Evolutionary conservation across 2,329 filamentous ascomycete genomes (phyloP).

Genomic region (Botryosphaeria dothidea): DNA sequence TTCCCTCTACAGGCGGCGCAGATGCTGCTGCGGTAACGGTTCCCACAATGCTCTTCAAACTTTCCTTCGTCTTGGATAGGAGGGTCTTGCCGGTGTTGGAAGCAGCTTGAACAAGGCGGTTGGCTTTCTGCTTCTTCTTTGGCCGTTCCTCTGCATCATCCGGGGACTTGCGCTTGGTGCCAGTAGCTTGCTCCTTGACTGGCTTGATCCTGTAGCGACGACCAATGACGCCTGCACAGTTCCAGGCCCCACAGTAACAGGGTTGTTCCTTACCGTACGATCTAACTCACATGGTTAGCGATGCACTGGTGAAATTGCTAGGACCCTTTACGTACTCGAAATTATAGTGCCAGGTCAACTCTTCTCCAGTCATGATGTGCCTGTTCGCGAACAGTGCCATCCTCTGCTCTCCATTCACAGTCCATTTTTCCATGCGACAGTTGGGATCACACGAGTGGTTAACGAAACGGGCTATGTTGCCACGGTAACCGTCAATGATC

Average conservation of each 20-base stretch:
- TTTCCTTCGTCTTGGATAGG: constrained; percentile 14
- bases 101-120: constrained; percentile 5
- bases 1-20: neutral
- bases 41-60: constrained; percentile 5
- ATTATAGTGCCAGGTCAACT: constrained; percentile 91
- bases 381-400: constrained; percentile 94
- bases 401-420: constrained; percentile 85
- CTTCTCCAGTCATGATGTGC: constrained; percentile 91
- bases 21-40: neutral
- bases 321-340: constrained; percentile 56
- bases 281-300: constrained; percentile 24
- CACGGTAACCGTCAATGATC: constrained; percentile 95
- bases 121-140: constrained; percentile 18
- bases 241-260: constrained; percentile 62
- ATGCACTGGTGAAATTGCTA: neutral
- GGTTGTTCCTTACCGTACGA: constrained; percentile 57
- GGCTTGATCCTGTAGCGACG: constrained; percentile 53
- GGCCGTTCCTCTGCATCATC: constrained; percentile 10
- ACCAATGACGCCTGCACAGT: constrained; percentile 63
- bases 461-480: constrained; percentile 94
- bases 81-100: constrained; percentile 6
- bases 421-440: constrained; percentile 98
- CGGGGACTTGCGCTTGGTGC: constrained; percentile 12
- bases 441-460: constrained; percentile 98
- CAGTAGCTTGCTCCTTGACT: constrained; percentile 22